phyloP scores from a whole-genome alignment of 108 stramenopile species.

The Fistulifera pelliculosa region DNA sequence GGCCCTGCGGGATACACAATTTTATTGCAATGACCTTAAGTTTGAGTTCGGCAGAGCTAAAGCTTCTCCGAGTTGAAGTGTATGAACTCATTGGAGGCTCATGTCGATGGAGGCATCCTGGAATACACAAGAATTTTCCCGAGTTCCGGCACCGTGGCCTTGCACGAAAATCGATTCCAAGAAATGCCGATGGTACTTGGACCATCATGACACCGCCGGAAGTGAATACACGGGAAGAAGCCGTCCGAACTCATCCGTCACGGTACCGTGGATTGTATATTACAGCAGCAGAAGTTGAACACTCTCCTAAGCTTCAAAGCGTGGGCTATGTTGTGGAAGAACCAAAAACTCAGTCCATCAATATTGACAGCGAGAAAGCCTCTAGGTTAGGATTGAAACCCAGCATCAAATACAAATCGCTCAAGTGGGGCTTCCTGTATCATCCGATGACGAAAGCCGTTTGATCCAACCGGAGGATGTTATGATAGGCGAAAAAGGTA shows the following conservation, averaged over 20 bases:
- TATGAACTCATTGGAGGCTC: constrained; percentile 63
- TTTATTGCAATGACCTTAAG: constrained; percentile 53
- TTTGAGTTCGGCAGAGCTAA: constrained; percentile 39
- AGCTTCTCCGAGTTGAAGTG: constrained; percentile 41
- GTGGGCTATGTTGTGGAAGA: constrained; percentile 78
- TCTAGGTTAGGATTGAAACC: constrained; percentile 46
- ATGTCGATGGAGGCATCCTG: constrained; percentile 23
- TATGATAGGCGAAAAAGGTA: constrained; percentile 16
- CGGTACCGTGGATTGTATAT: constrained; percentile 31
- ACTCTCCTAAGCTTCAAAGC: constrained; percentile 61
- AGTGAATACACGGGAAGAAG: constrained; percentile 9
- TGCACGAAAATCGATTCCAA: constrained; percentile 18
- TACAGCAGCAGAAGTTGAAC: constrained; percentile 67
- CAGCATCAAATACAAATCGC: constrained; percentile 46
- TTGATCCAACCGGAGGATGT: constrained; percentile 57
- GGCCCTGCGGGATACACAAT: constrained; percentile 70
- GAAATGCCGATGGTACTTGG: constrained; percentile 53
- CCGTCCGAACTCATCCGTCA: constrained; percentile 12
- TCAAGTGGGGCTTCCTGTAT: constrained; percentile 63
- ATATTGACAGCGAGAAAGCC: constrained; percentile 59
- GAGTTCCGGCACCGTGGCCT: constrained; percentile 36
- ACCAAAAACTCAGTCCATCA: constrained; percentile 39
- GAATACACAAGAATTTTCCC: constrained; percentile 44
- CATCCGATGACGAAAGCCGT: constrained; percentile 41
- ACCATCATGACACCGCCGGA: constrained; percentile 33